These are phyloP conservation scores for Plasmodium vivax DNA, from an alignment of 169 alveolate species.

Conservation along the genomic window DNA sequence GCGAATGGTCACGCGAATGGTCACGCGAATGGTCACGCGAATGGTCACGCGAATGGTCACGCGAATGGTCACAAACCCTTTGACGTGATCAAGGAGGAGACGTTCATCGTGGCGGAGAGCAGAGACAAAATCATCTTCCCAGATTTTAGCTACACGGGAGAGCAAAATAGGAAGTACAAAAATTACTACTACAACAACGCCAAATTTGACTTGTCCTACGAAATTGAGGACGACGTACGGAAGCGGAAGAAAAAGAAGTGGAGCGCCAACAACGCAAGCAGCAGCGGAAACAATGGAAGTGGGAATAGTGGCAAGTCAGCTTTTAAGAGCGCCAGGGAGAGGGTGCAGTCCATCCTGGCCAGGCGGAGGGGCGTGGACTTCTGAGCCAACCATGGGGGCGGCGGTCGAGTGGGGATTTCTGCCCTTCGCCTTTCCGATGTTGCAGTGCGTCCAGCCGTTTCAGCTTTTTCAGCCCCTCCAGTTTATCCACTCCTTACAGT, in stretches of 20 bases:
- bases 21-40: no score
- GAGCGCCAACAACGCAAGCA: neutral
- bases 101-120: neutral
- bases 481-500: neutral
- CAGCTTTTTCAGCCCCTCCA: neutral
- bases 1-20: no score
- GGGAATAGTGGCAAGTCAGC: neutral
- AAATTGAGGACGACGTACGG: constrained; percentile 24
- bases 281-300: neutral
- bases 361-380: constrained; percentile 31
- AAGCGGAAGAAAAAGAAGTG: constrained; percentile 31
- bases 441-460: neutral
- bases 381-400: neutral
- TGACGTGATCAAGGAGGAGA: constrained; percentile 8
- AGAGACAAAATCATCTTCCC: constrained; percentile 7
- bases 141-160: neutral
- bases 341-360: constrained; percentile 53
- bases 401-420: neutral
- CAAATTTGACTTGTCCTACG: constrained; percentile 60
- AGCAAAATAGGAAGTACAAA: constrained; percentile 48
- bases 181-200: constrained; percentile 46
- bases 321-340: constrained; percentile 48
- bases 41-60: no score
- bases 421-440: neutral
- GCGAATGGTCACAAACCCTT: neutral